Conservation (phyloP, 257 asterid species). For the Phtheirospermum japonicum region DNA sequence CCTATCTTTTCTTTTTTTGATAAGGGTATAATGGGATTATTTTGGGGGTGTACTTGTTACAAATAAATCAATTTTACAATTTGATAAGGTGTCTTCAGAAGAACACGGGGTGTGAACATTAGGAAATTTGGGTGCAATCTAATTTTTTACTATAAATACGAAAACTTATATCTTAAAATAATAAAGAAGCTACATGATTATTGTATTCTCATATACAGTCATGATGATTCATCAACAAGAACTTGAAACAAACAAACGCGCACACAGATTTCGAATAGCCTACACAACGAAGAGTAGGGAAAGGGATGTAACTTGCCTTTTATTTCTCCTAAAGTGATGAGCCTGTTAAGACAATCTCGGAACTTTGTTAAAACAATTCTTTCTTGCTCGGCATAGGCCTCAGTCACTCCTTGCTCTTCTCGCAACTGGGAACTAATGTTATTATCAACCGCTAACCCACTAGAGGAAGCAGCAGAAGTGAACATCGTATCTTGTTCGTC, state of each 20-base stretch:
- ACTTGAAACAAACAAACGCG: background rate
- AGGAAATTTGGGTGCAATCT: no score
- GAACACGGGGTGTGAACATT: no score
- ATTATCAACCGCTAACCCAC: conserved; percentile 43
- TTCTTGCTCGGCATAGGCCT: conserved; percentile 80
- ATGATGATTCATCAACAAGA: conserved; percentile 15
- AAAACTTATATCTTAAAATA: no score
- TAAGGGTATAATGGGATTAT: no score
- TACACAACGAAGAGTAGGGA: conserved; percentile 20
- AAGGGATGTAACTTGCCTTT: conserved; percentile 55
- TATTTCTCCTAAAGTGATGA: conserved; percentile 84
- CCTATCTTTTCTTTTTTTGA: no score
- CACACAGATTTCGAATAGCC: conserved; percentile 11
- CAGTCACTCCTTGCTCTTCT: conserved; percentile 53
- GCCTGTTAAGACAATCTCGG: conserved; percentile 90
- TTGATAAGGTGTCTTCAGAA: no score
- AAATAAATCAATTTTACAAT: no score
- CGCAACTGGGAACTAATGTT: conserved; percentile 47
- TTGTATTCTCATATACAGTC: conserved; percentile 3
- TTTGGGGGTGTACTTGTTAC: no score
- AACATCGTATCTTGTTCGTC: conserved; percentile 85
- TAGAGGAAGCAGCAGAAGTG: conserved; percentile 47
- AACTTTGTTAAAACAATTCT: conserved; percentile 79
- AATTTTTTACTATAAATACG: no score
- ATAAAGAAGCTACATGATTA: no score